These are phyloP conservation scores for Colletotrichum lentis DNA, from an alignment of 2,329 filamentous ascomycete species.

Conservation along the genomic window DNA sequence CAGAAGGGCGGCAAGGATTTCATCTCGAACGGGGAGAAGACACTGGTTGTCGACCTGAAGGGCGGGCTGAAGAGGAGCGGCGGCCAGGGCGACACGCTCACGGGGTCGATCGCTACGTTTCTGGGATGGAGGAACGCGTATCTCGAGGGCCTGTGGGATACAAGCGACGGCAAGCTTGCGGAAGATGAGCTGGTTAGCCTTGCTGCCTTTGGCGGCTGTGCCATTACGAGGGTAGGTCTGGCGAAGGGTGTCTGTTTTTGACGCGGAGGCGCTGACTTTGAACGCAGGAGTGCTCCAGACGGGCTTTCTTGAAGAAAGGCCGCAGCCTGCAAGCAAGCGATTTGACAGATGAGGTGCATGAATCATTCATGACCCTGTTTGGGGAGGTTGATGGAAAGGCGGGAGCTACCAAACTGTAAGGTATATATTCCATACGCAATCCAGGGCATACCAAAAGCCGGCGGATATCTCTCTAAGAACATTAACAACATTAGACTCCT, in stretches of 20 bases:
- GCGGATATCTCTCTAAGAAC: too few relatives aligned
- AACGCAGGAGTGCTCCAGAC: conserved; percentile 77
- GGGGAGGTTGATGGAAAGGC: conserved; percentile 69
- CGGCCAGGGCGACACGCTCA: conserved; percentile 94
- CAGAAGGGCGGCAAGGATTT: conserved; percentile 87
- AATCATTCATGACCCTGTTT: conserved; percentile 80
- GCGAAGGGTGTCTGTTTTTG: neutral
- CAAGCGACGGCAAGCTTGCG: conserved; percentile 46
- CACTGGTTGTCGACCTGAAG: conserved; percentile 77
- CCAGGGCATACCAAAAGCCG: neutral
- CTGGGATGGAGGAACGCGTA: conserved; percentile 90
- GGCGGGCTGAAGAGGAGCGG: conserved; percentile 91
- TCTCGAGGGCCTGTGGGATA: conserved; percentile 77
- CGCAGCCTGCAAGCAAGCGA: conserved; percentile 92
- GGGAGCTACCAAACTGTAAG: conserved; percentile 48
- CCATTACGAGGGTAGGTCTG: conserved; percentile 77
- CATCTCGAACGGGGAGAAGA: conserved; percentile 80
- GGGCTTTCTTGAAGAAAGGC: conserved; percentile 86
- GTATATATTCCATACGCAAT: neutral
- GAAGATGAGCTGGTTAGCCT: conserved; percentile 73
- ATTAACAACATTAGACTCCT: too few relatives aligned
- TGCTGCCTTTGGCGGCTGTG: conserved; percentile 85
- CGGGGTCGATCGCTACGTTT: conserved; percentile 87
- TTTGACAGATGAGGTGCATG: conserved; percentile 87
- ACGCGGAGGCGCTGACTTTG: conserved; percentile 34